A percentile compares a stretch with the other conserved stretches of the same genome.
Conservation (phyloP, 1,139 yeast genomes). For the Debaryomycetaceae sp. region DNA sequence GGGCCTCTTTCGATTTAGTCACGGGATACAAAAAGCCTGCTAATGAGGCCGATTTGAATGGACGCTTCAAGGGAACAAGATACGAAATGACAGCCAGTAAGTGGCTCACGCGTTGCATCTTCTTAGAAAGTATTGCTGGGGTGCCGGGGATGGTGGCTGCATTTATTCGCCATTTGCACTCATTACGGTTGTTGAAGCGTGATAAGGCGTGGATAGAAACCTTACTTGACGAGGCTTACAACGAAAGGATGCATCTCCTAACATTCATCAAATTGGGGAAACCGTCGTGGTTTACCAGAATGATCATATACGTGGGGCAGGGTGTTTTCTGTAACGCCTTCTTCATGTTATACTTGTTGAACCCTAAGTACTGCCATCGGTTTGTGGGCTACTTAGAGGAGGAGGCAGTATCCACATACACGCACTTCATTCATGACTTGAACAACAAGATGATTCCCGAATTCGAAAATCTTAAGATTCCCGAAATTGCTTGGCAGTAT, state of each 20-base stretch:
- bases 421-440: conserved; percentile 55
- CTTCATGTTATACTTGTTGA: conserved; percentile 55
- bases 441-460: conserved; percentile 49
- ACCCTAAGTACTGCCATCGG: conserved; percentile 67
- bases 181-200: conserved; percentile 54
- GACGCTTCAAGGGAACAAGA: conserved; percentile 41
- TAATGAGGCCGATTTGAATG: conserved; percentile 24
- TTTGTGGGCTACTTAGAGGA: conserved; percentile 79
- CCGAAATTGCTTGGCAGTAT: conserved; percentile 58
- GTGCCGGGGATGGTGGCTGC: conserved; percentile 80
- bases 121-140: conserved; percentile 72
- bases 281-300: conserved; percentile 58
- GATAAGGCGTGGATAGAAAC: conserved; percentile 80
- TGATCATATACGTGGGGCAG: conserved; percentile 60
- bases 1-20: conserved; percentile 53
- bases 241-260: conserved; percentile 73
- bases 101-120: conserved; percentile 67
- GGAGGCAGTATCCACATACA: conserved; percentile 71
- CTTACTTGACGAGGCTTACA: conserved; percentile 70
- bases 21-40: conserved; percentile 64
- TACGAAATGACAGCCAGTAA: conserved; percentile 57
- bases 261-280: conserved; percentile 64
- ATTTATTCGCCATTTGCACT: conserved; percentile 60
- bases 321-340: conserved; percentile 68
- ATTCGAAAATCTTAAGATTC: conserved; percentile 41